These are phyloP conservation scores for Magnolia officinalis DNA, from an alignment of 164 flowering plant species.

Conservation along the genomic window DNA sequence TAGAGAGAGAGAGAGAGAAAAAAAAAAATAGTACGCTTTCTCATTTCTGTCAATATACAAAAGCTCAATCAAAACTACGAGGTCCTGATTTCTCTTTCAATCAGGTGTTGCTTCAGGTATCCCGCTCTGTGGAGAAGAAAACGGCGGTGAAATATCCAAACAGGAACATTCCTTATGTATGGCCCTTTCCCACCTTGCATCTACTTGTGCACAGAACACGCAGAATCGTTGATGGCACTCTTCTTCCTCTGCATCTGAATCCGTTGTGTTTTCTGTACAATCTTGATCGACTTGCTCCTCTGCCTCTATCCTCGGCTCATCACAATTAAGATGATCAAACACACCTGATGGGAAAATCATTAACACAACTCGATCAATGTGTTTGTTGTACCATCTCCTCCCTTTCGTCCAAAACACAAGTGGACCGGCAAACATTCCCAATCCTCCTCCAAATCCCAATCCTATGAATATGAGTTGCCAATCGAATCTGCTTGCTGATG, in stretches of 20 bases:
- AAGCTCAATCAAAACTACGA: neutral
- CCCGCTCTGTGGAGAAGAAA: conserved; percentile 12
- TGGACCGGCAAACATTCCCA: neutral
- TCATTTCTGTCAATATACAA: neutral
- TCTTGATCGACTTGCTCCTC: conserved; percentile 28
- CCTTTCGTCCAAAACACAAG: neutral
- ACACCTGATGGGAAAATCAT: conserved; percentile 22
- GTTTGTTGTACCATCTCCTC: neutral
- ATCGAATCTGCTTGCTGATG: neutral
- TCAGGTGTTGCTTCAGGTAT: neutral
- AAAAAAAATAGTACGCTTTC: too few species aligned
- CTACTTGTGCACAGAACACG: conserved; percentile 66
- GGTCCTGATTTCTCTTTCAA: neutral
- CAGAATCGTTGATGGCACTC: conserved; percentile 30
- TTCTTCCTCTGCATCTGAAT: conserved; percentile 8
- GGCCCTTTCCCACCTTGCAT: conserved; percentile 32
- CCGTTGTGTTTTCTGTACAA: conserved; percentile 16
- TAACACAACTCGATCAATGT: neutral
- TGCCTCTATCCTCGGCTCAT: conserved; percentile 15
- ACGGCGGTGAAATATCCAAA: conserved; percentile 21
- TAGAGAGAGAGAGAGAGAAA: too few species aligned
- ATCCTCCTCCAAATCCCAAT: neutral
- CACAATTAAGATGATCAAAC: conserved; percentile 17
- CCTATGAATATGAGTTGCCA: neutral
- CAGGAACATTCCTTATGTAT: conserved; percentile 62